Evolutionary conservation across 768 basidiomycete genomes (phyloP), one percentile per base, ranked within the genome.

Genomic region (Tephrocybe sp.): DNA sequence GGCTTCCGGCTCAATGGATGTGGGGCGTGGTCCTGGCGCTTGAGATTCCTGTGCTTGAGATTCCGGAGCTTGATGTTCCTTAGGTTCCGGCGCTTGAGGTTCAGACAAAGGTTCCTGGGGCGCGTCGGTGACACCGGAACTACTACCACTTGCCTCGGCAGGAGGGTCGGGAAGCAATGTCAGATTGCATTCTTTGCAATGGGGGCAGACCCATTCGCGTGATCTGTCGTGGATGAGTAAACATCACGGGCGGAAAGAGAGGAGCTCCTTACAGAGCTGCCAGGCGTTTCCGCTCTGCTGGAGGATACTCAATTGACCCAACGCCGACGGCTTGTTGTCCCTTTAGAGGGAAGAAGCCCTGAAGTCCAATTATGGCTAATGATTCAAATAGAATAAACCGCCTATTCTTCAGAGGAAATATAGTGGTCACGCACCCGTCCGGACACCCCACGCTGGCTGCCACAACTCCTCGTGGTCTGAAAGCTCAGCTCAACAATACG

Each of bases 371-470:
- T 60, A 93, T 92, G 29, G 91, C 91, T 91, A 54, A 18, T 31
- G 39, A 16, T 46, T 42, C 45, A 46, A 41, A 22, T 57, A 24
- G 27, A 37, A 23, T 8, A 49, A 50, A 15, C 2, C 18, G 19
- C 11, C 36, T 4, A 41, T 40, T 3, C 22, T 42, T 19, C 11
- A 33, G 42, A n/a, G n/a, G n/a, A 38, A 61, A n/a, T 34, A 1
- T 13, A 42, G 18, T 1, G 15, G 12, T 34, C 21, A 41, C 76
- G 53, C 50, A 88, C 89, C 94, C 48, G 94, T 98, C 54, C 95
- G 81, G 16, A 98, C 90, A 47, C 95, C 95, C 95, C 95, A 98
- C 21, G 93, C 92, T 30, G 95, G 95, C 67, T 97, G 94, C 95
- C 95, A 98, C 25, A 91, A 76, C 58, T 97, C 95, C 67, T 94